Percentiles rank a stretch among this genome's conserved stretches.
phyloP scores from a whole-genome alignment of 225 moss, liverwort and hornwort species.

The Polytrichum formosum region DNA sequence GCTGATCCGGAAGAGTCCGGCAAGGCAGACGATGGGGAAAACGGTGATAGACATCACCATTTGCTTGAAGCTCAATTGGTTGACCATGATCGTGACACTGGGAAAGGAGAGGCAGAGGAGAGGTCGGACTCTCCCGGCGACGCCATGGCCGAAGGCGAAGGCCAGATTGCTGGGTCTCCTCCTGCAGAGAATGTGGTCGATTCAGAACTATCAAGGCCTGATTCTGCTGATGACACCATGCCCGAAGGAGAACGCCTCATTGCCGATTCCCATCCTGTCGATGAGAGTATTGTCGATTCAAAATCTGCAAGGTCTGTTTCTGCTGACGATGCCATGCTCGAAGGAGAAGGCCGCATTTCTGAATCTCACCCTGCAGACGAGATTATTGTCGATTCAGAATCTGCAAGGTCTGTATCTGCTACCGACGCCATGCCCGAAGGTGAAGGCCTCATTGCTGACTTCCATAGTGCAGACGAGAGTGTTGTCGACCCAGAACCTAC shows the following conservation, averaged over 20 bases:
- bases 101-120: not conserved
- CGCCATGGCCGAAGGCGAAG: not conserved
- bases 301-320: not conserved
- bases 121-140: not conserved
- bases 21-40: constrained; percentile 9
- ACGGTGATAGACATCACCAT: constrained; percentile 4
- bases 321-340: not conserved
- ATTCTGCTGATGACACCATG: not conserved
- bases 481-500: not conserved
- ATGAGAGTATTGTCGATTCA: too few relatives aligned
- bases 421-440: not conserved
- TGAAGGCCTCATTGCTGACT: not conserved
- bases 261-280: too few relatives aligned
- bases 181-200: not conserved
- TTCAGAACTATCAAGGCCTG: not conserved
- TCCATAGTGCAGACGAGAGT: not conserved
- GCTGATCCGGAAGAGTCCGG: constrained; percentile 34
- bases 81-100: constrained; percentile 1
- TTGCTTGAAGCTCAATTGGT: constrained; percentile 21
- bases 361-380: not conserved
- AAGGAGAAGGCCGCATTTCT: not conserved
- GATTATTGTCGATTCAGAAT: not conserved
- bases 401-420: not conserved
- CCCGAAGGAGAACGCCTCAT: not conserved
- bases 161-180: not conserved